Conservation (phyloP, 768 basidiomycete species). For the Royoungia palumana region DNA sequence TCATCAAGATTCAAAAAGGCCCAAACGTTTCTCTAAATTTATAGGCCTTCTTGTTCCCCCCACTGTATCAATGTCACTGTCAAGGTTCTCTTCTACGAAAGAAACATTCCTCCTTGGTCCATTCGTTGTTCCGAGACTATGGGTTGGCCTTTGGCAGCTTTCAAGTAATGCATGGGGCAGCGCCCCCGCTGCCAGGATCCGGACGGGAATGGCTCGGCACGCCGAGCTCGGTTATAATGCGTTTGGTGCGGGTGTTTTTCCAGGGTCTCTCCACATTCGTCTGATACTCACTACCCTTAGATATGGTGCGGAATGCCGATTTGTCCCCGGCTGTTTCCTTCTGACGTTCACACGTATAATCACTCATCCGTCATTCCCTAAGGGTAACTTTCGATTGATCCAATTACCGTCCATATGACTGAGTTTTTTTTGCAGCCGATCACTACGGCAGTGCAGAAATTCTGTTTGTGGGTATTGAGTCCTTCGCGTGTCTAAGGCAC, state of each 20-base stretch:
- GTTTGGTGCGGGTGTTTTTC: slow-evolving; percentile 34
- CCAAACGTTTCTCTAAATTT: slow-evolving; percentile 4
- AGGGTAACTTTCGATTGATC: slow-evolving; percentile 24
- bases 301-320: slow-evolving; percentile 49
- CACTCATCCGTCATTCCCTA: slow-evolving; percentile 2
- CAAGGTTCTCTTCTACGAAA: slow-evolving; percentile 9
- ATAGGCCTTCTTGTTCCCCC: slow-evolving; percentile 1
- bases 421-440: slow-evolving; percentile 52
- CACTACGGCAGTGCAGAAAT: slow-evolving; percentile 85
- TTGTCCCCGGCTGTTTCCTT: slow-evolving; percentile 7
- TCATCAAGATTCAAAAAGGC: slow-evolving; percentile 22
- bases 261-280: slow-evolving; percentile 8
- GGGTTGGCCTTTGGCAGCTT: slow-evolving; percentile 83
- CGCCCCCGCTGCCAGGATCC: slow-evolving; percentile 61
- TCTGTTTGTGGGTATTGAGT: slow-evolving; percentile 56
- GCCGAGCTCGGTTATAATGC: slow-evolving; percentile 51
- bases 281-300: slow-evolving; percentile 29
- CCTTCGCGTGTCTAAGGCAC: not conserved
- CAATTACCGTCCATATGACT: slow-evolving; percentile 5
- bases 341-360: slow-evolving; percentile 10
- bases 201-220: slow-evolving; percentile 65
- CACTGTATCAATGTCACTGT: slow-evolving; percentile 16
- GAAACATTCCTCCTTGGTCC: slow-evolving; percentile 59
- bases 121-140: slow-evolving; percentile 58
- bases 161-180: slow-evolving; percentile 86